Evolutionary conservation across 345 rosid genomes (phyloP).

Genomic region (Triadica sebifera): DNA sequence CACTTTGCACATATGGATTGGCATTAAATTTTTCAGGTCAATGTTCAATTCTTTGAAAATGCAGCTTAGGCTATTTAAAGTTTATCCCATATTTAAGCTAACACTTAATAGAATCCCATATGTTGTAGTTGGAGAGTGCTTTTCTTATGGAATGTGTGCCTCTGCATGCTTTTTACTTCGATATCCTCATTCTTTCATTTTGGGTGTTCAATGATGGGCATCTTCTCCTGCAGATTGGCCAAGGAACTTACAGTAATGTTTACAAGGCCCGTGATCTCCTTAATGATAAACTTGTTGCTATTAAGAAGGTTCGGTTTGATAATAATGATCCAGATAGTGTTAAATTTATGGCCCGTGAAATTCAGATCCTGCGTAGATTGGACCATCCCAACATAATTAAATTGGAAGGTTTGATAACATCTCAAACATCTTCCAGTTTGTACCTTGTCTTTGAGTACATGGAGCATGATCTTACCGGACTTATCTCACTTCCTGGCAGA

Average conservation of each 20-base stretch:
- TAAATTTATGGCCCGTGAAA: slow-evolving; percentile 94
- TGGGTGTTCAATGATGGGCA: slow-evolving; percentile 1
- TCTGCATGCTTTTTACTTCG: not conserved
- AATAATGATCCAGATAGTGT: slow-evolving; percentile 75
- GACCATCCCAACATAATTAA: slow-evolving; percentile 92
- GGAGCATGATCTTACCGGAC: slow-evolving; percentile 98
- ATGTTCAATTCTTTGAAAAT: not conserved
- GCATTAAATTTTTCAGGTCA: not conserved
- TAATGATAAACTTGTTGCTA: slow-evolving; percentile 68
- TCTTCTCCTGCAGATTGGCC: slow-evolving; percentile 78
- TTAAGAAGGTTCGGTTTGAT: slow-evolving; percentile 85
- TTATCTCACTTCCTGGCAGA: slow-evolving; percentile 73
- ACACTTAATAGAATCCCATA: not conserved
- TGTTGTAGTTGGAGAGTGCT: not conserved
- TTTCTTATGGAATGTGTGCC: not conserved
- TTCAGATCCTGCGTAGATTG: slow-evolving; percentile 71
- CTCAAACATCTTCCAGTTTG: slow-evolving; percentile 63
- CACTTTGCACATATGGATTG: not conserved
- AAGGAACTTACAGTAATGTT: slow-evolving; percentile 93
- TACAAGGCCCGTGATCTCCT: slow-evolving; percentile 79
- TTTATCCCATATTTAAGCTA: not conserved
- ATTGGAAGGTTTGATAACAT: slow-evolving; percentile 87
- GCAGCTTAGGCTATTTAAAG: not conserved
- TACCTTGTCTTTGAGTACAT: slow-evolving; percentile 94
- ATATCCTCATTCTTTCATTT: slow-evolving; percentile 5